Evolutionary conservation across 23 red algal genomes (phyloP), one percentile per base, ranked within the genome.

Genomic region (Gracilaria gracilis): DNA sequence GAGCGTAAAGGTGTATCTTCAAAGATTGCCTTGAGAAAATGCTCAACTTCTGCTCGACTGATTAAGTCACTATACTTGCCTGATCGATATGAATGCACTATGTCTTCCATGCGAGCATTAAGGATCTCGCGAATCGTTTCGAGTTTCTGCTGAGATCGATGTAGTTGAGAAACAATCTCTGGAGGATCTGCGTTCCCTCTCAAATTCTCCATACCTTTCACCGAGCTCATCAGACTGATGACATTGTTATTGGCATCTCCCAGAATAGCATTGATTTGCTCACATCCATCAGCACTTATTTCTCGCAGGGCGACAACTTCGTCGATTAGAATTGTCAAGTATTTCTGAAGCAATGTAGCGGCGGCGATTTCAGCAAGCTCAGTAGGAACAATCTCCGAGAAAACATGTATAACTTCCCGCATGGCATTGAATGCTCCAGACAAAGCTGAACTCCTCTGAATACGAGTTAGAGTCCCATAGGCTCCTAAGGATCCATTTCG

Each of bases 21-120:
- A 65, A 94, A 94, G 67, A 94, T 94, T 36, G 66, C 71, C 40
- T 50, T 49, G 20, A 94, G 48, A 35, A 88, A 88, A 57, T 82
- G 75, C 75, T 94, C 92, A 47, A 94, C 84, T 37, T 94, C 82
- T 21, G 27, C 34, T n/a, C 84, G 47, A 71, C 57, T 87, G 19
- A 94, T 79, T 12, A 82, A 57, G 15, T 61, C 92, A 27, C 47
- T 76, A 42, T 94, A 94, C 82, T 94, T 87, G 50, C 92, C 92
- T 31, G 70, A 24, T 28, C 84, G 82, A 82, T 75, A 94, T 16
- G 82, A 38, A 13, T 35, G 51, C 0, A 76, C 57, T 33, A 94
- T 94, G 54, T 94, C 92, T 57, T 94, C 92, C 92, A 94, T 94
- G 29, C 84, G 83, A 81, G 92, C 83, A 42, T 69, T 94, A 34